Evolutionary conservation across 2,329 filamentous ascomycete genomes (phyloP).

Genomic region (Periconia digitata): DNA sequence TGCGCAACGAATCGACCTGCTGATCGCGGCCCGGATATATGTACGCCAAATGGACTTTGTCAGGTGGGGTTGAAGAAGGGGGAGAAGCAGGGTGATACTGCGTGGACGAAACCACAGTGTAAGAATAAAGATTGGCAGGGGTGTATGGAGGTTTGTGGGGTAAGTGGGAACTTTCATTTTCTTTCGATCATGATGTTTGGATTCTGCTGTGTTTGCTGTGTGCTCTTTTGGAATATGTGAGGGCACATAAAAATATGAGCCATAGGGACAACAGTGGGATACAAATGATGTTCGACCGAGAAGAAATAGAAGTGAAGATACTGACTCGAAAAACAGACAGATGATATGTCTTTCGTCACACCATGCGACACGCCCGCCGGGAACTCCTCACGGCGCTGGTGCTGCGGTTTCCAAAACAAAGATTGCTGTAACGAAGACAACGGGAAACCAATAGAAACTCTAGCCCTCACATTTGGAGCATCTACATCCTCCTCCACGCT

Average conservation of each 20-base stretch:
- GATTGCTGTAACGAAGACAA: slow-evolving; percentile 5
- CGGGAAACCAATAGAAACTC: slow-evolving; percentile 1
- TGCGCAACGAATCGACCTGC: neutral
- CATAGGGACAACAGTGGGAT: neutral
- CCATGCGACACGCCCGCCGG: slow-evolving; percentile 7
- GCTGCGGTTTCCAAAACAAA: slow-evolving; percentile 4
- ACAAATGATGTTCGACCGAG: neutral
- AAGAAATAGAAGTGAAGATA: neutral
- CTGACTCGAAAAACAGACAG: neutral
- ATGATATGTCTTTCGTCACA: slow-evolving; percentile 5
- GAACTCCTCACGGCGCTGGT: slow-evolving; percentile 6
- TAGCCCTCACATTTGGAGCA: slow-evolving; percentile 1
- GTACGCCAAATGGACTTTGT: slow-evolving; percentile 10
- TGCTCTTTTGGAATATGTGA: neutral
- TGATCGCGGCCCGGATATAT: slow-evolving; percentile 8
- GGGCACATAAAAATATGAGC: neutral
- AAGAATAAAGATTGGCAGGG: slow-evolving; percentile 5
- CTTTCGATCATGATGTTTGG: neutral
- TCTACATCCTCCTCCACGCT: neutral
- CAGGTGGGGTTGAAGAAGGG: slow-evolving; percentile 9
- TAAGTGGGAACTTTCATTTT: neutral
- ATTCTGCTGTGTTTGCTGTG: neutral
- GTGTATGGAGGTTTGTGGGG: slow-evolving; percentile 10
- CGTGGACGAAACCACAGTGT: slow-evolving; percentile 10
- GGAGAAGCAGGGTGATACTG: neutral